A percentile compares a stretch with the other conserved stretches of the same genome.
phyloP scores from a whole-genome alignment of 495 filamentous ascomycete species.

The Neurospora sp. region DNA sequence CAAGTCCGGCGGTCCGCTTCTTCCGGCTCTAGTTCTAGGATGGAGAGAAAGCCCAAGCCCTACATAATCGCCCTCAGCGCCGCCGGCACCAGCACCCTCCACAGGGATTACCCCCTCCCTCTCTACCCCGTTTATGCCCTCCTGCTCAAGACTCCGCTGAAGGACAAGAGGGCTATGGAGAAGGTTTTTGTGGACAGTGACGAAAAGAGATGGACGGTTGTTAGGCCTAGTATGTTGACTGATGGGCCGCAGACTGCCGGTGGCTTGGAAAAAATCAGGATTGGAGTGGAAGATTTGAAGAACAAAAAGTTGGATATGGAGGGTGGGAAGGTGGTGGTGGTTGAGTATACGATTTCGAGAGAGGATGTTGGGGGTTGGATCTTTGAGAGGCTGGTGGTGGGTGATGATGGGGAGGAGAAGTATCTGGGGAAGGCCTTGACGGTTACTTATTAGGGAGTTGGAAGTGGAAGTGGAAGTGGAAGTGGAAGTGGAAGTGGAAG shows the following conservation, averaged over 20 bases:
- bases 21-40: background rate
- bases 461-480: background rate
- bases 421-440: background rate
- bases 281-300: background rate
- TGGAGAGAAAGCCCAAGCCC: background rate
- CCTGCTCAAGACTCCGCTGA: background rate
- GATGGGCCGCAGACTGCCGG: background rate
- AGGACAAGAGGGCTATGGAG: background rate
- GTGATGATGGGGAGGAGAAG: background rate
- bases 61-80: background rate
- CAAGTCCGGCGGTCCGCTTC: too few relatives aligned
- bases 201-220: background rate
- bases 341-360: background rate
- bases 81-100: background rate
- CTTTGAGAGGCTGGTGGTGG: background rate
- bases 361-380: background rate
- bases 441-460: background rate
- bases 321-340: background rate
- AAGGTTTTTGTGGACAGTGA: background rate
- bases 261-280: background rate
- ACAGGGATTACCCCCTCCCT: background rate
- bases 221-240: background rate
- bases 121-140: background rate
- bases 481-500: too few relatives aligned
- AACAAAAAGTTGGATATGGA: background rate